These are phyloP conservation scores for Iberis pinnata DNA, from an alignment of 345 rosid species.

Conservation along the genomic window DNA sequence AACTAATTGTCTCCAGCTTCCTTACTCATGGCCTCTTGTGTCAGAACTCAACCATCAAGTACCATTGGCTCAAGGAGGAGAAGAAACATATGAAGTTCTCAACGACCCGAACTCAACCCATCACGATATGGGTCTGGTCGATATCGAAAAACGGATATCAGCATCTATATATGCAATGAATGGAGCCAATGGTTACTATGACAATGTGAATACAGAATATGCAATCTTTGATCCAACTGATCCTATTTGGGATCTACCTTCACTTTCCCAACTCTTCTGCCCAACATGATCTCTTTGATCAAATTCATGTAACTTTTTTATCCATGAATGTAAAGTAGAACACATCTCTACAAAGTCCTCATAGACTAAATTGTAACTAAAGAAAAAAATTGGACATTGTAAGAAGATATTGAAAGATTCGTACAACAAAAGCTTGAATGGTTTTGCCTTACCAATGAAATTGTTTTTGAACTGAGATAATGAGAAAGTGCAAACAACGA, in stretches of 20 bases:
- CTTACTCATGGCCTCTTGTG: conserved; percentile 41
- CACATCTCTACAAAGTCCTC: conserved; percentile 25
- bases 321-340: conserved; percentile 28
- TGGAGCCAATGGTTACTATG: conserved; percentile 47
- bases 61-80: conserved; percentile 32
- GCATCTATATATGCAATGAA: conserved; percentile 57
- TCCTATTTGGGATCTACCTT: conserved; percentile 59
- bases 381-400: conserved; percentile 20
- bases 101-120: conserved; percentile 21
- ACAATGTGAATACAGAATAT: conserved; percentile 25
- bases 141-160: conserved; percentile 60
- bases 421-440: neutral
- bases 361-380: no score
- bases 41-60: conserved; percentile 35
- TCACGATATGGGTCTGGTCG: conserved; percentile 25
- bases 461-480: no score
- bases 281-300: conserved; percentile 24
- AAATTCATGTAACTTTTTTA: conserved; percentile 12
- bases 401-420: conserved; percentile 23
- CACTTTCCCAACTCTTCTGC: conserved; percentile 45
- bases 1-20: conserved; percentile 14
- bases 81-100: conserved; percentile 17
- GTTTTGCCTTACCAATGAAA: no score
- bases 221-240: conserved; percentile 37
- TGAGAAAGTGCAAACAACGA: no score